A percentile compares a stretch with the other conserved stretches of the same genome.
phyloP scores from a whole-genome alignment of 176 grass and related monocot genomes.

The Raddia distichophylla region DNA sequence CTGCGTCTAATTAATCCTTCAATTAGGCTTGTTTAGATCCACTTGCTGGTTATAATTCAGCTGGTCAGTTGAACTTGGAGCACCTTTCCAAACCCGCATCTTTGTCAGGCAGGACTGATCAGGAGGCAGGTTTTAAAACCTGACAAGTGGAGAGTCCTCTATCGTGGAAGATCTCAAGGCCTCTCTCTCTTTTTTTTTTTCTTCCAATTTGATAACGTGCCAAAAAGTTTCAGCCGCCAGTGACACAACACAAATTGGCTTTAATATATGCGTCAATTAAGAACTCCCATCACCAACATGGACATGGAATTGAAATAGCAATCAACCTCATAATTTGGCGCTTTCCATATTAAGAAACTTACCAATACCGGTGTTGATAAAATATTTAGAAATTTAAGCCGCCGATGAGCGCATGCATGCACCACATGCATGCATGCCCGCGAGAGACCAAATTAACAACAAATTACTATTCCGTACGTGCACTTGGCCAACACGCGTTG shows the following conservation, averaged over 20 bases:
- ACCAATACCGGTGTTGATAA: not conserved
- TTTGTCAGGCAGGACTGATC: not conserved
- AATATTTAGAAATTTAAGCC: not conserved
- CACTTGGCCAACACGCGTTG: not conserved
- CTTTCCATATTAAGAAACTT: not conserved
- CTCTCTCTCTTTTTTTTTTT: not conserved
- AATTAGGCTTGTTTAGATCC: not conserved
- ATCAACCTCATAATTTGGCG: not conserved
- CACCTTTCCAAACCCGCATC: not conserved
- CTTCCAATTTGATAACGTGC: not conserved
- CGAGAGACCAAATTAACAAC: not conserved
- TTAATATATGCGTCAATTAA: not conserved
- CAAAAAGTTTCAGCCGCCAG: conserved; percentile 31
- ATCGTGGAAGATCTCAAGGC: conserved; percentile 6
- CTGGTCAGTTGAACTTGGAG: conserved; percentile 4
- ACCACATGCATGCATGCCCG: conserved; percentile 18
- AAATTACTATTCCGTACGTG: not conserved
- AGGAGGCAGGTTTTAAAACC: conserved; percentile 9
- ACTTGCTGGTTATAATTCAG: not conserved
- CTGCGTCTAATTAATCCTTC: not conserved
- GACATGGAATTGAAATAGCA: not conserved
- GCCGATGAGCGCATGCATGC: not conserved
- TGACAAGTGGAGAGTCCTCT: conserved; percentile 27
- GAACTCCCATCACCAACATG: not conserved
- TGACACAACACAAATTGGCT: not conserved